Conservation (phyloP, 495 filamentous ascomycete species). For the Aspergillus ellipticus region DNA sequence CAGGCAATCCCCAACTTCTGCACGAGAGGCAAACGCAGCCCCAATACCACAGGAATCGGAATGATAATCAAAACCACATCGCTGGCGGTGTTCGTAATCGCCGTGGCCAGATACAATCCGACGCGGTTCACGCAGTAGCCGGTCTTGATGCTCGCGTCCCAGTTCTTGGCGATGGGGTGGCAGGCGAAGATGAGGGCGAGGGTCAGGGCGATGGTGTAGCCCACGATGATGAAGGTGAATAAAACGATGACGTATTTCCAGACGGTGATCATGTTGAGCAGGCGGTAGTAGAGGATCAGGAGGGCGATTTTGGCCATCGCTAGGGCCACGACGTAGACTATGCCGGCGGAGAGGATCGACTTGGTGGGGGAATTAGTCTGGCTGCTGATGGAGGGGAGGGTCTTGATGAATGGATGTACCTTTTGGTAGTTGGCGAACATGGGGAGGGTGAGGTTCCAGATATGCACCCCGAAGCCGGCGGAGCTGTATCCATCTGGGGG, state of each 20-base stretch:
- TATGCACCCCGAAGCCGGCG: slow-evolving; percentile 7
- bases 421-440: slow-evolving; percentile 1
- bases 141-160: slow-evolving; percentile 22
- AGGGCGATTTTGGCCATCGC: slow-evolving; percentile 31
- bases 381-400: slow-evolving; percentile 4
- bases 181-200: slow-evolving; percentile 39
- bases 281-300: slow-evolving; percentile 30
- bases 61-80: slow-evolving; percentile 36
- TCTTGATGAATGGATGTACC: neutral
- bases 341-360: slow-evolving; percentile 18
- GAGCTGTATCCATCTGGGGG: slow-evolving; percentile 12
- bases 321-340: slow-evolving; percentile 33
- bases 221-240: slow-evolving; percentile 19
- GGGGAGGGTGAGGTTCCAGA: slow-evolving; percentile 3
- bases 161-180: slow-evolving; percentile 30
- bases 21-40: slow-evolving; percentile 16
- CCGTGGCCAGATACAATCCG: slow-evolving; percentile 33
- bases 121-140: slow-evolving; percentile 31
- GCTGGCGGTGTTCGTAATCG: slow-evolving; percentile 36
- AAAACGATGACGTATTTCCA: slow-evolving; percentile 18
- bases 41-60: slow-evolving; percentile 27
- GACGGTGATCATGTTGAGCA: slow-evolving; percentile 15
- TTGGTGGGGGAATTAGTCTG: no score
- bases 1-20: slow-evolving; percentile 20
- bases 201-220: slow-evolving; percentile 27